These are phyloP conservation scores for Hypomontagnella monticulosa DNA, from an alignment of 495 filamentous ascomycete genomes.

Conservation along the genomic window DNA sequence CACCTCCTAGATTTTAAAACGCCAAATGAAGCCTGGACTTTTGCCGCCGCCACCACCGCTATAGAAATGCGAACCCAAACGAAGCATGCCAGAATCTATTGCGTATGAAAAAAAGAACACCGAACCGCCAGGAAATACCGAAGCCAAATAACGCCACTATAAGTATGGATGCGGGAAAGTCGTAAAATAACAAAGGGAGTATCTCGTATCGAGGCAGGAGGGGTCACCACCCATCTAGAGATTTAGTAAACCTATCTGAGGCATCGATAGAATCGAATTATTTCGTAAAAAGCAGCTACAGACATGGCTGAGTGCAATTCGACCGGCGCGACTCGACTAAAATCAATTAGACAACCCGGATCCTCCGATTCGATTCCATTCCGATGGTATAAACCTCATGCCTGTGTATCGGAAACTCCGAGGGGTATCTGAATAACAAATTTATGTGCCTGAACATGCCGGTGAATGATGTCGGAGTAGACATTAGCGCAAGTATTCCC, in stretches of 20 bases:
- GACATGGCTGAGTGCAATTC: conserved; percentile 23
- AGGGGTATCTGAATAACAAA: conserved; percentile 51
- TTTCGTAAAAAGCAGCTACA: conserved; percentile 12
- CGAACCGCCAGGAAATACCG: conserved; percentile 34
- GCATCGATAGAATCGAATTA: conserved; percentile 7
- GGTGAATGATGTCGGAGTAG: conserved; percentile 46
- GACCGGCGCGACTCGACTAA: conserved; percentile 18
- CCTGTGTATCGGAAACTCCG: conserved; percentile 46
- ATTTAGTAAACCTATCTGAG: neutral
- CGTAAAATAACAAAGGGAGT: conserved; percentile 32
- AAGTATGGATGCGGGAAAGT: conserved; percentile 37
- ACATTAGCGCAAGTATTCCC: conserved; percentile 41
- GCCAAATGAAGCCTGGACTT: conserved; percentile 41
- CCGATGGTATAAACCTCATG: conserved; percentile 43
- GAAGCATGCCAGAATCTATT: conserved; percentile 45
- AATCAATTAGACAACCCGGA: conserved; percentile 35
- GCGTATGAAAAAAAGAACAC: conserved; percentile 38
- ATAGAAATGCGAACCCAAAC: conserved; percentile 43
- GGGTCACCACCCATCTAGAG: conserved; percentile 9
- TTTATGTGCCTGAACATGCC: conserved; percentile 48
- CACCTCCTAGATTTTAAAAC: conserved; percentile 45
- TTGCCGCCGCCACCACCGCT: conserved; percentile 42
- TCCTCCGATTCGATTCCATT: conserved; percentile 33
- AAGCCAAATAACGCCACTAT: conserved; percentile 41
- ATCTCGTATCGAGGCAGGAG: conserved; percentile 20